phyloP scores from a whole-genome alignment of 192 early-diverging fungal species.

The Chytriomyces hyalinus region DNA sequence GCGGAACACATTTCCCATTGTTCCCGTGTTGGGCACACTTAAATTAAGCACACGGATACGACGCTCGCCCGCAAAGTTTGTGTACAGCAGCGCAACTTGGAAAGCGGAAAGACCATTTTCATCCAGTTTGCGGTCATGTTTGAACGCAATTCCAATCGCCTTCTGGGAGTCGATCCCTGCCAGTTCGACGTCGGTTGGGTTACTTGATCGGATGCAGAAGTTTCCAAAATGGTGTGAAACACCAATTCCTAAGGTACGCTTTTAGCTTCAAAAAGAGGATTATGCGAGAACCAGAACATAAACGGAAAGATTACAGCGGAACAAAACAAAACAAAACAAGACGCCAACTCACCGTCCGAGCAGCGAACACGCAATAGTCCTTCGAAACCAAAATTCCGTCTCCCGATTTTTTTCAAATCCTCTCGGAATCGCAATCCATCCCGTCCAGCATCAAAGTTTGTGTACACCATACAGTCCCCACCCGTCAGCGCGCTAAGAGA shows the following conservation, averaged over 20 bases:
- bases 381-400: slow-evolving; percentile 85
- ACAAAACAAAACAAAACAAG: background rate
- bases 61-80: slow-evolving; percentile 83
- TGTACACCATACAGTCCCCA: slow-evolving; percentile 82
- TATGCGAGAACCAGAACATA: no score
- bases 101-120: slow-evolving; percentile 77
- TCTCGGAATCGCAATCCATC: slow-evolving; percentile 75
- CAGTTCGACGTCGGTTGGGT: slow-evolving; percentile 89
- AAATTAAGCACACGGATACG: slow-evolving; percentile 93
- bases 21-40: slow-evolving; percentile 72
- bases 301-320: background rate
- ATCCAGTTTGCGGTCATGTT: slow-evolving; percentile 89
- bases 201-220: slow-evolving; percentile 79
- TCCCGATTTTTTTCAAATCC: slow-evolving; percentile 74
- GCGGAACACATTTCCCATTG: slow-evolving; percentile 84
- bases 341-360: slow-evolving; percentile 71
- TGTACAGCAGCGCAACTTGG: slow-evolving; percentile 95
- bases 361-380: slow-evolving; percentile 85
- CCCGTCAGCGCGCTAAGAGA: slow-evolving; percentile 81
- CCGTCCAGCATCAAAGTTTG: slow-evolving; percentile 75
- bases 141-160: slow-evolving; percentile 79
- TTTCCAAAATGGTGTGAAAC: slow-evolving; percentile 91
- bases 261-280: no score
- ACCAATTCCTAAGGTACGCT: slow-evolving; percentile 61
- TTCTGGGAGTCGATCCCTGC: slow-evolving; percentile 87